Conservation (phyloP, 2,329 filamentous ascomycete genomes). For the Sporothrix brasiliensis region DNA sequence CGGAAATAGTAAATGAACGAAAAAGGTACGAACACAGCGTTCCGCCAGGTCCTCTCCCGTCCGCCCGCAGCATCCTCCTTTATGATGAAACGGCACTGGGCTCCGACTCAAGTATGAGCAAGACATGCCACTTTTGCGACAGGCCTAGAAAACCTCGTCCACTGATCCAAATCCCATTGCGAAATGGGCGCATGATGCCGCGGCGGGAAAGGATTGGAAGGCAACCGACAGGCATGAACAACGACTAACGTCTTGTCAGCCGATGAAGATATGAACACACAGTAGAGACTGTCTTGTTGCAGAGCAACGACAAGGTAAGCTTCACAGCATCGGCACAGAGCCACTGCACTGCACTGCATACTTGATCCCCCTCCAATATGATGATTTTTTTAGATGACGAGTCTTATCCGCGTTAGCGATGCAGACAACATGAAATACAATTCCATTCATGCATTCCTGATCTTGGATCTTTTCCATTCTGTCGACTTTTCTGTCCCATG, state of each 20-base stretch:
- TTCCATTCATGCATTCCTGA: constrained; percentile 71
- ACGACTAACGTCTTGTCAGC: constrained; percentile 30
- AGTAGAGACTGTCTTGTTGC: neutral
- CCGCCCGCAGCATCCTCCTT: constrained; percentile 38
- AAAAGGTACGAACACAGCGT: constrained; percentile 25
- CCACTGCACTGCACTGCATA: neutral
- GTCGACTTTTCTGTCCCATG: constrained; percentile 35
- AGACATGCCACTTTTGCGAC: constrained; percentile 86
- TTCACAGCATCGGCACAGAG: neutral
- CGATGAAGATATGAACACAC: neutral
- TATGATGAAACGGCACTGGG: constrained; percentile 97
- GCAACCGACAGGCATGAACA: neutral
- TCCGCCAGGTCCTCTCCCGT: neutral
- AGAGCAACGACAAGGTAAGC: constrained; percentile 29
- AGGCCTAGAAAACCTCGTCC: constrained; percentile 99
- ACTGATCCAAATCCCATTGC: constrained; percentile 65
- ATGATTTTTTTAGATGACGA: constrained; percentile 70
- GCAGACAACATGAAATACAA: constrained; percentile 63
- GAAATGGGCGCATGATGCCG: constrained; percentile 21
- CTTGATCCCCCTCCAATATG: constrained; percentile 44
- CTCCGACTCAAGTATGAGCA: constrained; percentile 80
- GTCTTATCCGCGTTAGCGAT: constrained; percentile 74
- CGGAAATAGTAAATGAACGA: neutral
- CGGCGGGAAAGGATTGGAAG: neutral
- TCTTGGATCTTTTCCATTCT: constrained; percentile 34